A percentile compares a stretch with the other conserved stretches of the same genome.
Evolutionary conservation across 2,329 filamentous ascomycete genomes (phyloP).

Genomic region (Helotiales sp.): DNA sequence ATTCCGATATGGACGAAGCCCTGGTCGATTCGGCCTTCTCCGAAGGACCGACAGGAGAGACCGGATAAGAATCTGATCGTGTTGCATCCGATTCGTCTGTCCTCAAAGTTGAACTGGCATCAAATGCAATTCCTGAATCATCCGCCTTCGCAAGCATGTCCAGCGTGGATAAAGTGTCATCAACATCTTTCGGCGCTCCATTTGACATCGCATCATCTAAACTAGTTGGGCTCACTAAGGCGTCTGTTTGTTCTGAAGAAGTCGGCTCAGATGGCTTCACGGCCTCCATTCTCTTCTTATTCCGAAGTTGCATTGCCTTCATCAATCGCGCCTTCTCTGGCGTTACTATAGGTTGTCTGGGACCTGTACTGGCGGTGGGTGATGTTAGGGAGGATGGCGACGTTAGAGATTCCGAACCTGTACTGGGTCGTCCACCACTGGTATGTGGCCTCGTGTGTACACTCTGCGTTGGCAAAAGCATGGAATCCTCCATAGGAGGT

Average conservation of each 20-base stretch:
- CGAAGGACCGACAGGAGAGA: constrained; percentile 60
- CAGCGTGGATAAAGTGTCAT: constrained; percentile 36
- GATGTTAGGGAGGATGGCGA: constrained; percentile 33
- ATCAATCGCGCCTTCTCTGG: constrained; percentile 90
- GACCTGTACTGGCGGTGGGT: constrained; percentile 34
- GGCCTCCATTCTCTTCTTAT: constrained; percentile 71
- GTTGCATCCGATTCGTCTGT: constrained; percentile 44
- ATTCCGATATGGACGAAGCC: constrained; percentile 67
- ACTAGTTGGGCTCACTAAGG: constrained; percentile 14
- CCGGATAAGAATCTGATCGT: constrained; percentile 61
- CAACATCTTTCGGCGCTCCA: constrained; percentile 31
- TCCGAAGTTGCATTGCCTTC: constrained; percentile 87
- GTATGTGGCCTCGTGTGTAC: constrained; percentile 39
- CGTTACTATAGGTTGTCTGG: constrained; percentile 61
- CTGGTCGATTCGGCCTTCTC: constrained; percentile 65
- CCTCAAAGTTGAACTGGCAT: constrained; percentile 48
- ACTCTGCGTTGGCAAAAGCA: constrained; percentile 40
- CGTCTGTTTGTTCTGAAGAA: constrained; percentile 17
- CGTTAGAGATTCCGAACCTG: constrained; percentile 38
- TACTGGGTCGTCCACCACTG: constrained; percentile 43
- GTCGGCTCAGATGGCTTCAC: constrained; percentile 14
- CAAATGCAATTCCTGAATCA: constrained; percentile 61
- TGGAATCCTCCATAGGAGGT: constrained; percentile 34
- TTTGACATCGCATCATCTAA: constrained; percentile 16
- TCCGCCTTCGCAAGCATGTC: constrained; percentile 46